Conservation (phyloP, 2,329 filamentous ascomycete species). For the Colletotrichum godetiae region DNA sequence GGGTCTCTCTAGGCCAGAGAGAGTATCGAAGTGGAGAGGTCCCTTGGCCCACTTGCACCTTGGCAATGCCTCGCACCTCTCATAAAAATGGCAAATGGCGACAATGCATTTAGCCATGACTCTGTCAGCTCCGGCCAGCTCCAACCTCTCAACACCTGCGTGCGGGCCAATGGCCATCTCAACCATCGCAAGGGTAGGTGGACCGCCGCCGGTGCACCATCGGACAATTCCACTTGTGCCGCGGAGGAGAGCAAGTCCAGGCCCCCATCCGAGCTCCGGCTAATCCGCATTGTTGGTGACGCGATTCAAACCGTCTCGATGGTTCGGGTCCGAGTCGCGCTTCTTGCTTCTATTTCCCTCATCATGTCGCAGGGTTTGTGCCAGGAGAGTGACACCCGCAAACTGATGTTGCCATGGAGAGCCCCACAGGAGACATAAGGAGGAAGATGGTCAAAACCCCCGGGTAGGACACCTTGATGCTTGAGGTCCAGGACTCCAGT, state of each 20-base stretch:
- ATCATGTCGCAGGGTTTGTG: background rate
- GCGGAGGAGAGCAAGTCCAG: constrained; percentile 28
- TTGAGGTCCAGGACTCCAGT: background rate
- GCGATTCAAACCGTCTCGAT: constrained; percentile 24
- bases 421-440: background rate
- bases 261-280: background rate
- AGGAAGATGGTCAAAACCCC: background rate
- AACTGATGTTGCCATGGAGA: background rate
- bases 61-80: constrained; percentile 5
- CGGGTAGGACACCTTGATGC: background rate
- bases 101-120: constrained; percentile 10
- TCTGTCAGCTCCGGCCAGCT: background rate
- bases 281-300: constrained; percentile 18
- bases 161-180: background rate
- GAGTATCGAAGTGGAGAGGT: background rate
- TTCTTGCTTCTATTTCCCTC: background rate
- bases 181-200: background rate
- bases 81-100: constrained; percentile 1
- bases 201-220: background rate
- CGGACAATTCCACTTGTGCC: constrained; percentile 1
- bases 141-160: background rate
- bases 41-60: constrained; percentile 14
- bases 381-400: background rate
- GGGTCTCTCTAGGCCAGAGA: background rate
- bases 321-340: constrained; percentile 14